Evolutionary conservation across 805 yeast species (phyloP).

Genomic region (Kuraishia hungarica): DNA sequence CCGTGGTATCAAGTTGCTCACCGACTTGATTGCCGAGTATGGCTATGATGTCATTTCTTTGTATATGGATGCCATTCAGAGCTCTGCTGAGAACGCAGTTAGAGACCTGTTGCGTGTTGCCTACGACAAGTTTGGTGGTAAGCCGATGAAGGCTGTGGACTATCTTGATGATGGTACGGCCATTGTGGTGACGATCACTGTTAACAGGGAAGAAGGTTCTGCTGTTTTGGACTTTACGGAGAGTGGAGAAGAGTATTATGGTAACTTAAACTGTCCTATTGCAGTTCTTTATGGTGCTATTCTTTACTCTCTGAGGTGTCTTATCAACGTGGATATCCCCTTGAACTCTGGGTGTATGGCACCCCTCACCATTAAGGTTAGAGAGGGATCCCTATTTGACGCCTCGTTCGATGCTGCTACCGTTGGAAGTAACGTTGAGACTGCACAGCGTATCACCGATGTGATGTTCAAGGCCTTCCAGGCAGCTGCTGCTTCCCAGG

Average conservation of each 20-base stretch:
- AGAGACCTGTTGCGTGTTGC: constrained; percentile 20
- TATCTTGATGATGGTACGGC: constrained; percentile 50
- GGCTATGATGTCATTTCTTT: constrained; percentile 30
- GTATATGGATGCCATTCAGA: constrained; percentile 37
- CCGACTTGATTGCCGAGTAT: constrained; percentile 34
- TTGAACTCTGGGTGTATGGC: constrained; percentile 44
- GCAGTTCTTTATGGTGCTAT: constrained; percentile 48
- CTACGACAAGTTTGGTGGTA: constrained; percentile 30
- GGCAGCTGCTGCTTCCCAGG: constrained; percentile 84
- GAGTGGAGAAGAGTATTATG: constrained; percentile 42
- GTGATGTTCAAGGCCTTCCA: constrained; percentile 73
- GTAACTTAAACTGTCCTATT: constrained; percentile 45
- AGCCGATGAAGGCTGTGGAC: constrained; percentile 35
- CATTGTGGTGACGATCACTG: constrained; percentile 31
- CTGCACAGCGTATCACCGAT: constrained; percentile 84
- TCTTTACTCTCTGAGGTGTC: constrained; percentile 40
- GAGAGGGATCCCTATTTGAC: constrained; percentile 22
- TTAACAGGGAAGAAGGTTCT: constrained; percentile 27
- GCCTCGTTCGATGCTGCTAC: constrained; percentile 39
- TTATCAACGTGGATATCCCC: constrained; percentile 44
- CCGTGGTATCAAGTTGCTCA: constrained; percentile 37
- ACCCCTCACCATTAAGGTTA: constrained; percentile 20
- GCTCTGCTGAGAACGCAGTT: constrained; percentile 41
- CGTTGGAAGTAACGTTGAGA: constrained; percentile 49
- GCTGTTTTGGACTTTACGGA: constrained; percentile 46